A percentile compares a stretch with the other conserved stretches of the same genome.
Evolutionary conservation across 345 rosid species (phyloP).

Genomic region (Erysimum cheiranthoides): DNA sequence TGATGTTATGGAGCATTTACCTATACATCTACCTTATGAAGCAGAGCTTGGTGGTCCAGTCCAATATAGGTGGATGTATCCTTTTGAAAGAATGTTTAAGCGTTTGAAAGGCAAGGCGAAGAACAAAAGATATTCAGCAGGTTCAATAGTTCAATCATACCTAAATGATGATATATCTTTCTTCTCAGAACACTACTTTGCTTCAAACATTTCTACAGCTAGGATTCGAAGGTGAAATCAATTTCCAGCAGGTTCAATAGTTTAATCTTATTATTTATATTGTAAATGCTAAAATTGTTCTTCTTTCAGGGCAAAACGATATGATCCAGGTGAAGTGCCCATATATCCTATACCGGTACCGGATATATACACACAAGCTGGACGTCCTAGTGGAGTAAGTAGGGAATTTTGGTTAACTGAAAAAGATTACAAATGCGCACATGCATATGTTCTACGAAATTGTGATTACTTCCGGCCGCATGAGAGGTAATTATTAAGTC

Average conservation of each 20-base stretch:
- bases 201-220: no score
- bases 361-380: no score
- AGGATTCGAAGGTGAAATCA: no score
- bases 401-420: not conserved
- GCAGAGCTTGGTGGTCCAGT: not conserved
- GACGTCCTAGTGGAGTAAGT: no score
- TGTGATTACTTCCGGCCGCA: not conserved
- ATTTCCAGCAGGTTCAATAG: no score
- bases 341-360: not conserved
- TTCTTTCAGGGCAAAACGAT: no score
- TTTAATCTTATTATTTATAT: no score
- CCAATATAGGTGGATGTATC: not conserved
- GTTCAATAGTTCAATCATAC: not conserved
- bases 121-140: not conserved
- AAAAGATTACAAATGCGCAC: not conserved
- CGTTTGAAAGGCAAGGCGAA: not conserved
- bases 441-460: not conserved
- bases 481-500: not conserved
- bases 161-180: not conserved
- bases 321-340: not conserved
- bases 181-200: no score
- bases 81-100: not conserved
- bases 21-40: not conserved
- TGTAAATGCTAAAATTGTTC: no score
- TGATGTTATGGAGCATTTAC: conserved; percentile 11